phyloP scores from a whole-genome alignment of 768 basidiomycete genomes.

The Boletus reticuloceps region DNA sequence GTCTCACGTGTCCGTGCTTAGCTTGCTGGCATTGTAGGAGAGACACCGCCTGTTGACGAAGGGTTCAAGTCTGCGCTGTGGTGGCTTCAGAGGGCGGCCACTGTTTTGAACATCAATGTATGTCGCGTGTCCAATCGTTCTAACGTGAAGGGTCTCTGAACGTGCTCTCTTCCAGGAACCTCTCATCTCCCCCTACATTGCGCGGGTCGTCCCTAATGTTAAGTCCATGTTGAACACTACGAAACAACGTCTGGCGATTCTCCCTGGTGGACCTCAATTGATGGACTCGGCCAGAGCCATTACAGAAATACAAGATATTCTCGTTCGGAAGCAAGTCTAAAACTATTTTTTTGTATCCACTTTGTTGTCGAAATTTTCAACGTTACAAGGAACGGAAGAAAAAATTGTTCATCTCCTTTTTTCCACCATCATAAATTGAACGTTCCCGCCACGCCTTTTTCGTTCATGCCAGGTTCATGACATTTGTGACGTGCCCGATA shows the following conservation, averaged over 20 bases:
- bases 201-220: slow-evolving; percentile 77
- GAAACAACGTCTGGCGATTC: slow-evolving; percentile 74
- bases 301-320: slow-evolving; percentile 71
- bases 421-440: slow-evolving; percentile 1
- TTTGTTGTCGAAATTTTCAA: slow-evolving; percentile 1
- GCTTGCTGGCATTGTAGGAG: slow-evolving; percentile 73
- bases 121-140: slow-evolving; percentile 17
- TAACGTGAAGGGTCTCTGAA: background rate
- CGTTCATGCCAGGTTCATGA: slow-evolving; percentile 30
- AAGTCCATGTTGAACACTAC: slow-evolving; percentile 74
- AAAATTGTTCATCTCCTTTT: slow-evolving; percentile 1
- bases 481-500: slow-evolving; percentile 7
- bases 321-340: slow-evolving; percentile 44
- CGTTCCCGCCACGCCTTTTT: background rate
- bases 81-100: slow-evolving; percentile 81
- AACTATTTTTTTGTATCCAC: background rate
- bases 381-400: background rate
- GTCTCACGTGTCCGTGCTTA: slow-evolving; percentile 28
- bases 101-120: slow-evolving; percentile 71
- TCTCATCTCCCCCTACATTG: slow-evolving; percentile 77
- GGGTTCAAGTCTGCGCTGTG: slow-evolving; percentile 78
- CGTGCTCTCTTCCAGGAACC: slow-evolving; percentile 51
- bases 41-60: slow-evolving; percentile 75
- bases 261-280: slow-evolving; percentile 67
- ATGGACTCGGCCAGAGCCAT: slow-evolving; percentile 69